Evolutionary conservation across 1,139 yeast genomes (phyloP).

Genomic region (Scheffersomyces quercinus): DNA sequence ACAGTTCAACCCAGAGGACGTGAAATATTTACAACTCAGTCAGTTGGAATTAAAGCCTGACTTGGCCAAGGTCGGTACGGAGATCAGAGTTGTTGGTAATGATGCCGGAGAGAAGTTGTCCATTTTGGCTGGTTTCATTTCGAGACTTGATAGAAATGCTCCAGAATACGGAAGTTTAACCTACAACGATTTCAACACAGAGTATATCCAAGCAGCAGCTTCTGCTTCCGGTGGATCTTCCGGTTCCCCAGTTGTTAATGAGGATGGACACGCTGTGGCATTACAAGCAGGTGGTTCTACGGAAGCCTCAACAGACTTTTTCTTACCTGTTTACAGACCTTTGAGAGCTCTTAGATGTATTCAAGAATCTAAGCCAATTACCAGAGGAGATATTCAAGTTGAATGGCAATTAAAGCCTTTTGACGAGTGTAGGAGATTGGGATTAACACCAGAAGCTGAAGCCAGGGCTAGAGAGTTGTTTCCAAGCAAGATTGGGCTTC

Average conservation of each 20-base stretch:
- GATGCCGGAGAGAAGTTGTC: conserved; percentile 95
- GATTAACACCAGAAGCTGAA: conserved; percentile 77
- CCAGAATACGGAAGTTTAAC: conserved; percentile 90
- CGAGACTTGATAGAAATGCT: conserved; percentile 89
- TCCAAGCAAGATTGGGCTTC: conserved; percentile 76
- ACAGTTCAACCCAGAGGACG: conserved; percentile 67
- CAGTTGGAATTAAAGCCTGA: conserved; percentile 76
- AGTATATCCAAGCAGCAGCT: conserved; percentile 95
- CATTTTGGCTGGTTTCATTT: conserved; percentile 84
- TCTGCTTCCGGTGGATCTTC: conserved; percentile 95
- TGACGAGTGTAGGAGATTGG: conserved; percentile 88
- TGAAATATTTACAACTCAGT: conserved; percentile 72
- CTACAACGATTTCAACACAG: conserved; percentile 95
- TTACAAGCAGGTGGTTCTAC: conserved; percentile 93
- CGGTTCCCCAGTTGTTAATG: conserved; percentile 92
- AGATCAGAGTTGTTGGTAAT: conserved; percentile 92
- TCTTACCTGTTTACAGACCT: conserved; percentile 83
- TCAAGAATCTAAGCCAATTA: conserved; percentile 57
- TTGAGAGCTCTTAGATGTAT: conserved; percentile 76
- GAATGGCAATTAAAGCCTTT: conserved; percentile 87
- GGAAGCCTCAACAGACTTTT: conserved; percentile 91
- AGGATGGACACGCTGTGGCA: conserved; percentile 86
- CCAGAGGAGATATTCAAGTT: conserved; percentile 80
- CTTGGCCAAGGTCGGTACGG: conserved; percentile 83
- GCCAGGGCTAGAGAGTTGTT: conserved; percentile 63